Evolutionary conservation across 2,329 filamentous ascomycete species (phyloP).

Genomic region (Dendryphion nanum): DNA sequence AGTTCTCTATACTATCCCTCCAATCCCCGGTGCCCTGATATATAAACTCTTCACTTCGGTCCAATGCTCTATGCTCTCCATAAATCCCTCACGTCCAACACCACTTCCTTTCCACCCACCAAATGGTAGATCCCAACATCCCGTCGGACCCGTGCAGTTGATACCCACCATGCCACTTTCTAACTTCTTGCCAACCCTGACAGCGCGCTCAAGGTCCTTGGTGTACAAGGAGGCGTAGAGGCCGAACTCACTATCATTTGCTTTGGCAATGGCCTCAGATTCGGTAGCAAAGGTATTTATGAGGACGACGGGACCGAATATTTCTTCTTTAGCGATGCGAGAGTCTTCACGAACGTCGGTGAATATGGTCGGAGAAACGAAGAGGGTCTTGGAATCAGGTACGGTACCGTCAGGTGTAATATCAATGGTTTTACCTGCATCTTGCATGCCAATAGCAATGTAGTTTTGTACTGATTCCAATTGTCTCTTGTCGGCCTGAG

Average conservation of each 20-base stretch:
- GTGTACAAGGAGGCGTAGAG: conserved; percentile 40
- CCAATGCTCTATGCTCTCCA: conserved; percentile 28
- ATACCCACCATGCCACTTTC: conserved; percentile 38
- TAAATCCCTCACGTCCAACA: conserved; percentile 22
- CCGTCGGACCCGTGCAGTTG: conserved; percentile 34
- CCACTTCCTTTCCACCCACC: conserved; percentile 28
- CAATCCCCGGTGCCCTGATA: conserved; percentile 13
- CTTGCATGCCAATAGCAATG: conserved; percentile 40
- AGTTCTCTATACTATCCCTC: conserved; percentile 6
- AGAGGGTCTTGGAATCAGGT: conserved; percentile 40
- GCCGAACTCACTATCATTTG: conserved; percentile 41
- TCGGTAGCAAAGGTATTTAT: conserved; percentile 38
- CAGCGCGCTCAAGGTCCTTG: conserved; percentile 25
- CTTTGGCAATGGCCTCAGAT: conserved; percentile 33
- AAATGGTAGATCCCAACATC: conserved; percentile 23
- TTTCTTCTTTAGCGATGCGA: conserved; percentile 35
- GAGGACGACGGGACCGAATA: conserved; percentile 40
- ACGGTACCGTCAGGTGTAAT: conserved; percentile 33
- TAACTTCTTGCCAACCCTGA: conserved; percentile 36
- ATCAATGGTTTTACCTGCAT: conserved; percentile 36
- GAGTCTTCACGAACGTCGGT: conserved; percentile 43
- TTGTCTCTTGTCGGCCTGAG: conserved; percentile 23
- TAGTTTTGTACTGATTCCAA: conserved; percentile 21
- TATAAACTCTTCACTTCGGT: conserved; percentile 25
- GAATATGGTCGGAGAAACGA: conserved; percentile 50